These are phyloP conservation scores for Ogataea ganodermae DNA, from an alignment of 805 yeast species.

Conservation along the genomic window DNA sequence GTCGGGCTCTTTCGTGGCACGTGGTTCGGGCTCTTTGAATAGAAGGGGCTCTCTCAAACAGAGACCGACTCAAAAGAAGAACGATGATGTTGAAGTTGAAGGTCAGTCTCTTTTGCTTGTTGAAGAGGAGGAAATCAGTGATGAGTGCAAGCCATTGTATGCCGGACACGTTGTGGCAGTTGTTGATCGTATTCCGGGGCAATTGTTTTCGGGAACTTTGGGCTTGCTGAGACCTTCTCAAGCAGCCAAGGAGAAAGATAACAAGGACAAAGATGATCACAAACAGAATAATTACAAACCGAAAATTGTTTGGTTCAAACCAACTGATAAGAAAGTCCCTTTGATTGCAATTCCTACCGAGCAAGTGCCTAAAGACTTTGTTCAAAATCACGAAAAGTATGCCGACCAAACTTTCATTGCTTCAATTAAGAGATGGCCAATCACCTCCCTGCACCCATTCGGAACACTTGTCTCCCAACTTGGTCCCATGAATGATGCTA, in stretches of 20 bases:
- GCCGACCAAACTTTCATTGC: slow-evolving; percentile 86
- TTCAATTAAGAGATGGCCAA: slow-evolving; percentile 98
- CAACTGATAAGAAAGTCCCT: slow-evolving; percentile 97
- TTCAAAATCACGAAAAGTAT: slow-evolving; percentile 85
- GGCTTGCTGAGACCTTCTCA: slow-evolving; percentile 96
- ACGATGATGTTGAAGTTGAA: slow-evolving; percentile 97
- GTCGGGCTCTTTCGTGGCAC: slow-evolving; percentile 22
- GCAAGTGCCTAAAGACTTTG: slow-evolving; percentile 94
- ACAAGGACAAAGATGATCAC: slow-evolving; percentile 43
- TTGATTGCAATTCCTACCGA: slow-evolving; percentile 98
- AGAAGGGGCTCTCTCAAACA: slow-evolving; percentile 92
- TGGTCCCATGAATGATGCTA: slow-evolving; percentile 75
- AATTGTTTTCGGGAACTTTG: slow-evolving; percentile 89
- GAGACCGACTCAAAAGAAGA: slow-evolving; percentile 95
- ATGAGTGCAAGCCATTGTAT: slow-evolving; percentile 88
- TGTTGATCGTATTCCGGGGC: slow-evolving; percentile 96
- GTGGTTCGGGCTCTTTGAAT: slow-evolving; percentile 42
- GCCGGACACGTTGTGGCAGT: slow-evolving; percentile 99
- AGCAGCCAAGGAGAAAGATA: slow-evolving; percentile 73
- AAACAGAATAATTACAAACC: slow-evolving; percentile 51
- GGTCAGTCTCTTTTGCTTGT: slow-evolving; percentile 90
- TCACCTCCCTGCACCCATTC: slow-evolving; percentile 96
- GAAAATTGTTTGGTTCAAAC: slow-evolving; percentile 98
- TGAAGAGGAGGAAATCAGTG: slow-evolving; percentile 94
- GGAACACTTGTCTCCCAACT: slow-evolving; percentile 88